Evolutionary conservation across 257 asterid genomes (phyloP).

Genomic region (Nemophila menziesii): DNA sequence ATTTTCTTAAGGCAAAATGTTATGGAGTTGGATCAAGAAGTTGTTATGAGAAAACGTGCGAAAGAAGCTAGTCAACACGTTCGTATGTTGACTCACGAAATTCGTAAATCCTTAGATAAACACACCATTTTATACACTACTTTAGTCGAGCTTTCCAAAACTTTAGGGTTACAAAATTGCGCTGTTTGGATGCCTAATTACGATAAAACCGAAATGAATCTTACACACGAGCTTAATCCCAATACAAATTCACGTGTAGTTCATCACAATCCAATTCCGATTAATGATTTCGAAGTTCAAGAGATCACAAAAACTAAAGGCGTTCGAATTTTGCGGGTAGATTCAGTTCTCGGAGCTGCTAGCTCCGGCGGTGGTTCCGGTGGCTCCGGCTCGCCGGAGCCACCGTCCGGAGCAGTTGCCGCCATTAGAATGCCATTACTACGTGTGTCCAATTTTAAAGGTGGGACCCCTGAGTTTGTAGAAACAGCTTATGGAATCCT

Average conservation of each 20-base stretch:
- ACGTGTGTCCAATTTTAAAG: constrained; percentile 18
- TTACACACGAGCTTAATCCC: constrained; percentile 20
- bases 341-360: constrained; percentile 15
- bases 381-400: too few relatives aligned
- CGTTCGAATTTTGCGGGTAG: constrained; percentile 15
- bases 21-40: constrained; percentile 24
- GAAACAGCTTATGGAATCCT: constrained; percentile 18
- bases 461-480: constrained; percentile 22
- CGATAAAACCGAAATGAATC: constrained; percentile 16
- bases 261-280: constrained; percentile 6
- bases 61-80: constrained; percentile 22
- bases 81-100: constrained; percentile 19
- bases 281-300: constrained; percentile 18
- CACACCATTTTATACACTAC: constrained; percentile 20
- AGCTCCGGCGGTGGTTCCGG: constrained; percentile 19
- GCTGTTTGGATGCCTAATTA: constrained; percentile 24
- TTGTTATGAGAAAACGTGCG: constrained; percentile 17
- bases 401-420: too few relatives aligned
- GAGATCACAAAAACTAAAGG: constrained; percentile 19
- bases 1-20: constrained; percentile 20
- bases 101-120: constrained; percentile 20
- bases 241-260: constrained; percentile 8
- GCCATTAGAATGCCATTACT: constrained; percentile 21
- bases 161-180: constrained; percentile 18
- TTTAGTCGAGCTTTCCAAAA: constrained; percentile 19